phyloP scores from a whole-genome alignment of 129 eudicot genomes.

The Daucus carota region DNA sequence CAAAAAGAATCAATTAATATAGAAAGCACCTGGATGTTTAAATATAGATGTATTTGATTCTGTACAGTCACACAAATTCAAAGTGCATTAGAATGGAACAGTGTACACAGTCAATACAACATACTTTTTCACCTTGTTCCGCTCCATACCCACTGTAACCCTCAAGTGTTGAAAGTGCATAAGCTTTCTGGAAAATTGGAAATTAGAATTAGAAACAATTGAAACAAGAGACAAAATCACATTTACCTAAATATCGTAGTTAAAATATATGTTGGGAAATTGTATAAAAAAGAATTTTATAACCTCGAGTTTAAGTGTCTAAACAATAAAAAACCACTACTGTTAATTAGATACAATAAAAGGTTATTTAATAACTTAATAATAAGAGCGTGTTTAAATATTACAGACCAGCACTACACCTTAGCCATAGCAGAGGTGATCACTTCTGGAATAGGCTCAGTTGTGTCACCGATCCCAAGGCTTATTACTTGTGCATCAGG shows the following conservation, averaged over 20 bases:
- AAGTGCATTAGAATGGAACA: neutral
- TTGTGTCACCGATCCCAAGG: constrained; percentile 93
- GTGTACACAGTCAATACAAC: neutral
- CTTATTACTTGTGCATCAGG: constrained; percentile 94
- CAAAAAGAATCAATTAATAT: neutral
- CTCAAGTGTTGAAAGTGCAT: constrained; percentile 54
- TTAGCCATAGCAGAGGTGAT: constrained; percentile 89
- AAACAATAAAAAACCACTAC: neutral
- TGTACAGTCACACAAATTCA: neutral
- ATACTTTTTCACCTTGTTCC: constrained; percentile 94
- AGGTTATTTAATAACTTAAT: neutral
- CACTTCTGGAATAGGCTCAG: constrained; percentile 96
- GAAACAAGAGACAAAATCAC: neutral
- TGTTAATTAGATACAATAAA: neutral
- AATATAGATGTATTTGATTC: neutral
- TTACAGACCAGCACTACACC: constrained; percentile 24
- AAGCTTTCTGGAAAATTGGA: constrained; percentile 51
- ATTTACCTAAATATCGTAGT: neutral
- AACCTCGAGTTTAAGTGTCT: neutral
- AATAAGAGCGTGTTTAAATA: neutral
- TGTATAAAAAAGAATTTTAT: neutral
- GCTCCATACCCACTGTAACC: constrained; percentile 99
- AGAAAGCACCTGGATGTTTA: neutral
- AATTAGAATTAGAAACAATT: neutral
- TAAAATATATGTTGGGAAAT: neutral